Conservation (phyloP, 2,329 filamentous ascomycete genomes). For the Claviceps lovelessii region DNA sequence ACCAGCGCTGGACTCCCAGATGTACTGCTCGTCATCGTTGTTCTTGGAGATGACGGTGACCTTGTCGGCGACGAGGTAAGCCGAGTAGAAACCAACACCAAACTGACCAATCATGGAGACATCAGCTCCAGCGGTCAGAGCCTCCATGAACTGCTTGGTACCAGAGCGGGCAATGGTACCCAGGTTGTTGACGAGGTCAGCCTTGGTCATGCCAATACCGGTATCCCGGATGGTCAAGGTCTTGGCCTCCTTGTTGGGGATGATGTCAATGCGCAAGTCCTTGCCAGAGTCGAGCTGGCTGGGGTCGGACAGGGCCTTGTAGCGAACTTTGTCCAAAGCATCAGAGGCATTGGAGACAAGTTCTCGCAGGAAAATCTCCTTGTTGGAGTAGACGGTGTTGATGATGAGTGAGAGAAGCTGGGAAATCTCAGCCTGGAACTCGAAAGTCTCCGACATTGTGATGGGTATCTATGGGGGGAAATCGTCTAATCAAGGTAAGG, state of each 20-base stretch:
- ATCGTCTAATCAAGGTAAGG: conserved; percentile 8
- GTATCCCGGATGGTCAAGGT: conserved; percentile 94
- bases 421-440: conserved; percentile 99
- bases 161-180: conserved; percentile 98
- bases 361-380: conserved; percentile 99
- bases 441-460: conserved; percentile 93
- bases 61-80: conserved; percentile 95
- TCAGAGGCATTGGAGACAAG: conserved; percentile 97
- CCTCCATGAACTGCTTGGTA: conserved; percentile 99
- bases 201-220: conserved; percentile 99
- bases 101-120: conserved; percentile 99
- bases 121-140: conserved; percentile 91
- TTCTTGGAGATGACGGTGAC: conserved; percentile 95
- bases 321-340: conserved; percentile 99
- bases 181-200: conserved; percentile 99
- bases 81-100: conserved; percentile 99
- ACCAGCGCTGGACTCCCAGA: conserved; percentile 96
- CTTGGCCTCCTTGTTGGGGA: conserved; percentile 94
- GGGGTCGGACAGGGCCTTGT: conserved; percentile 93
- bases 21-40: conserved; percentile 99
- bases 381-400: conserved; percentile 99
- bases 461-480: conserved; percentile 23
- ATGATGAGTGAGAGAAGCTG: conserved; percentile 99
- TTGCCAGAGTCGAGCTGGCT: conserved; percentile 95
- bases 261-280: conserved; percentile 98